Evolutionary conservation across 2,329 filamentous ascomycete genomes (phyloP).

Genomic region (Clonostachys rhizophaga): DNA sequence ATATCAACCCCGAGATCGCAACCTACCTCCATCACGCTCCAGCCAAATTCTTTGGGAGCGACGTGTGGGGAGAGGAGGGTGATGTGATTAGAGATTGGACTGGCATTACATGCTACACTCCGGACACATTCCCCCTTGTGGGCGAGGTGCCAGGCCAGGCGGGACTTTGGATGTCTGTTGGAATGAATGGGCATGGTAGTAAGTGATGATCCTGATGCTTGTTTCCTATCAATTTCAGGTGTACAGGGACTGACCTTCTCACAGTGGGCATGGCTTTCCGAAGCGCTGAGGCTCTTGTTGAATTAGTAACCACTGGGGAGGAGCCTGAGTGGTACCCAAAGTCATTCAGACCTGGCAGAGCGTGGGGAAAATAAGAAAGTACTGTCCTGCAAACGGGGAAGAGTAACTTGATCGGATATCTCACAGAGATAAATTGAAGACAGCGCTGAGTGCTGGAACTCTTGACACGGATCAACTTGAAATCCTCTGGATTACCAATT

Average conservation of each 20-base stretch:
- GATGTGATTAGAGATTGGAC: constrained; percentile 32
- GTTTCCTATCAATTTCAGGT: no score
- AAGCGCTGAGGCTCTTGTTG: constrained; percentile 50
- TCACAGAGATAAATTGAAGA: no score
- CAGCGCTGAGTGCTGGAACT: no score
- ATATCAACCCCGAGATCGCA: no score
- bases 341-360: constrained; percentile 41
- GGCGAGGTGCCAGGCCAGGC: constrained; percentile 37
- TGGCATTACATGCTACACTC: constrained; percentile 52
- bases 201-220: constrained; percentile 27
- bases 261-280: constrained; percentile 37
- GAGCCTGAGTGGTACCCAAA: constrained; percentile 46
- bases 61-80: not conserved
- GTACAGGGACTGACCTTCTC: no score
- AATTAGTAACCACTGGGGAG: constrained; percentile 40
- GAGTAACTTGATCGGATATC: no score
- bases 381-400: no score
- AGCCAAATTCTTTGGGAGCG: no score
- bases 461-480: no score
- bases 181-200: constrained; percentile 67
- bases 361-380: constrained; percentile 12
- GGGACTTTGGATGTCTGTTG: constrained; percentile 49
- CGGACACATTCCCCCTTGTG: constrained; percentile 47
- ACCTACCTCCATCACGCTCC: no score
- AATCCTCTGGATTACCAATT: no score